These are phyloP conservation scores for Raphanus sativus DNA, from an alignment of 345 rosid species.

Conservation along the genomic window DNA sequence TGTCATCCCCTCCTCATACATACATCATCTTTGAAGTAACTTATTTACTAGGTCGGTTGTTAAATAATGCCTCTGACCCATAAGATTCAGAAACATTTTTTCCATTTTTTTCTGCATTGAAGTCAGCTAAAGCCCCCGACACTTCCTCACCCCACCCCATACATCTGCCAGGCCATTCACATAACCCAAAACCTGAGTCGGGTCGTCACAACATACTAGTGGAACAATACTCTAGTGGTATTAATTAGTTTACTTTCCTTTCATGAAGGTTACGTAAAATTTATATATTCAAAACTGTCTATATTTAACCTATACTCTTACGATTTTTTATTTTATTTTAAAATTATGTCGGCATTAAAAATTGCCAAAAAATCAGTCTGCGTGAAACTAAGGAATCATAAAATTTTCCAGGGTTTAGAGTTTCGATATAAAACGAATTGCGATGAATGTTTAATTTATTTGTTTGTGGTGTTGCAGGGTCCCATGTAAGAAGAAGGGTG, in stretches of 20 bases:
- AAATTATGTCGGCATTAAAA: background rate
- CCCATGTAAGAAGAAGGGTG: slow-evolving; percentile 65
- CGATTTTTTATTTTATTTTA: background rate
- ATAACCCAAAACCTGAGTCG: background rate
- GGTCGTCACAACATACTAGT: background rate
- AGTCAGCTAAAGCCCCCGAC: slow-evolving; percentile 17
- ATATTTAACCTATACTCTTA: background rate
- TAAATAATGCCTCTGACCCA: background rate
- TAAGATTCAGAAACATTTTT: background rate
- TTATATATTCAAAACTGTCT: background rate
- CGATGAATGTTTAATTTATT: no score
- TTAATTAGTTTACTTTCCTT: background rate
- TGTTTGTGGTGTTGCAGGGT: slow-evolving; percentile 37
- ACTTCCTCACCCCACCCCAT: slow-evolving; percentile 31
- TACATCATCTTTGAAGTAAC: background rate
- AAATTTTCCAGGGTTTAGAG: background rate
- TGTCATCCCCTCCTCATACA: background rate
- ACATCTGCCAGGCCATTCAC: slow-evolving; percentile 26
- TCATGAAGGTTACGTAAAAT: background rate
- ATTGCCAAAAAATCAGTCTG: background rate
- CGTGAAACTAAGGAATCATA: background rate
- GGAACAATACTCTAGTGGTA: no score
- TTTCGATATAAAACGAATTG: background rate
- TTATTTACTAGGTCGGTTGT: background rate
- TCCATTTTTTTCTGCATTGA: slow-evolving; percentile 2